These are phyloP conservation scores for Plasmodium gonderi DNA, from an alignment of 169 alveolate genomes.

Conservation along the genomic window DNA sequence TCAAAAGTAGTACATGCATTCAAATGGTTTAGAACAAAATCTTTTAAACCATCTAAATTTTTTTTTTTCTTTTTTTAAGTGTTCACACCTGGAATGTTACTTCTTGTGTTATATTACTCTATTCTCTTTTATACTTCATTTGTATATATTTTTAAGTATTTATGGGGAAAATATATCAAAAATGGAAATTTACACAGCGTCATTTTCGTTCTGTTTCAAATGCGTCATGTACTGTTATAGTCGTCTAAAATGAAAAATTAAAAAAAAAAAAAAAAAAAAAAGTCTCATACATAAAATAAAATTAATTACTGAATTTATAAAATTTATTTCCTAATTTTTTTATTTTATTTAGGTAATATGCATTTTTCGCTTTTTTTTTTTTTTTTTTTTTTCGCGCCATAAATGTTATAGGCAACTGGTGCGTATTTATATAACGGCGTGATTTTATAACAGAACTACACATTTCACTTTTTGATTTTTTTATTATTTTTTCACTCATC, in stretches of 20 bases:
- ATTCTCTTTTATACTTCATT: neutral
- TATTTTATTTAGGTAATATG: neutral
- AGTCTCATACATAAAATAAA: neutral
- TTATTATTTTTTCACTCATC: neutral
- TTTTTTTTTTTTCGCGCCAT: neutral
- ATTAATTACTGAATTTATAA: neutral
- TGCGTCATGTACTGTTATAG: neutral
- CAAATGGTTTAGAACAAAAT: neutral
- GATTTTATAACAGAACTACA: slow-evolving; percentile 54
- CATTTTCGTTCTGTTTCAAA: neutral
- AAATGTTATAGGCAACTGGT: slow-evolving; percentile 65
- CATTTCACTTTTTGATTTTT: neutral
- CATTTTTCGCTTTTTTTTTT: neutral
- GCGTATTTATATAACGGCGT: slow-evolving; percentile 47
- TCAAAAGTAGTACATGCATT: neutral
- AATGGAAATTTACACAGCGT: neutral
- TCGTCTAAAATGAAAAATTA: neutral
- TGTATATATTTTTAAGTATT: neutral
- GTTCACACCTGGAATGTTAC: neutral
- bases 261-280: neutral
- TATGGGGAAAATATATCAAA: neutral
- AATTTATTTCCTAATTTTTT: neutral
- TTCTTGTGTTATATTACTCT: neutral
- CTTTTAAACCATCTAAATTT: neutral
- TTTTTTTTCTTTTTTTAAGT: neutral